Evolutionary conservation across 805 yeast species (phyloP).

Genomic region (Metschnikowia orientalis): DNA sequence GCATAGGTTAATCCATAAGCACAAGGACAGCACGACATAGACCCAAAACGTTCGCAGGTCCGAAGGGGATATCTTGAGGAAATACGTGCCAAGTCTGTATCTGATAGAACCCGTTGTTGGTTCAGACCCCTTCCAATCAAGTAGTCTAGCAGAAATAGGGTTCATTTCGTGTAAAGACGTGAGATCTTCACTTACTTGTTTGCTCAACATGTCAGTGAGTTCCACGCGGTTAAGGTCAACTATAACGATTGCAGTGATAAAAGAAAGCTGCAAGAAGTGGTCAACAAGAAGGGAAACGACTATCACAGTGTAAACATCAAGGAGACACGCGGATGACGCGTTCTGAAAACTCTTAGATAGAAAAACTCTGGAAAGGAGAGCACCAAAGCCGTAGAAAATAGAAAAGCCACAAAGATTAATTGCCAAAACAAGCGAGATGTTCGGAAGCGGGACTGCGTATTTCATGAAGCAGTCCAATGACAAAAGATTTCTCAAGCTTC

Average conservation of each 20-base stretch:
- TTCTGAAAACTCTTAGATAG: not conserved
- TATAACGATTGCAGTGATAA: slow-evolving; percentile 58
- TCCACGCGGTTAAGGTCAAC: slow-evolving; percentile 65
- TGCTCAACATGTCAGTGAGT: slow-evolving; percentile 44
- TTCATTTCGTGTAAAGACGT: slow-evolving; percentile 26
- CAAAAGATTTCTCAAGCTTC: slow-evolving; percentile 9
- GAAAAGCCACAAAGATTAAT: slow-evolving; percentile 18
- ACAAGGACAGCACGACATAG: slow-evolving; percentile 18
- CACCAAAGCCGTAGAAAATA: slow-evolving; percentile 5
- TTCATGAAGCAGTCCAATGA: slow-evolving; percentile 8
- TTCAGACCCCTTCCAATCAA: slow-evolving; percentile 15
- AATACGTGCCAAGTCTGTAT: slow-evolving; percentile 26
- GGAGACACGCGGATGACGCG: slow-evolving; percentile 1
- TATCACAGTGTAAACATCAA: slow-evolving; percentile 2
- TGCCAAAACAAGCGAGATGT: slow-evolving; percentile 21
- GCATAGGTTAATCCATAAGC: not conserved
- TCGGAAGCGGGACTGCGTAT: slow-evolving; percentile 20
- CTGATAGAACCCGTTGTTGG: slow-evolving; percentile 21
- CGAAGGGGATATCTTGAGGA: slow-evolving; percentile 11
- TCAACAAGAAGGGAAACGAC: slow-evolving; percentile 50
- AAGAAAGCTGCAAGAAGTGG: slow-evolving; percentile 59
- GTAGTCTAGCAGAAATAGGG: slow-evolving; percentile 22
- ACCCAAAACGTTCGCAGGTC: slow-evolving; percentile 12
- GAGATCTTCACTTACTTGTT: slow-evolving; percentile 16
- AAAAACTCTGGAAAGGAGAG: not conserved